Percentiles rank a stretch among this genome's conserved stretches.
Conservation (phyloP, 768 basidiomycete species). For the Collybiopsis luxurians region DNA sequence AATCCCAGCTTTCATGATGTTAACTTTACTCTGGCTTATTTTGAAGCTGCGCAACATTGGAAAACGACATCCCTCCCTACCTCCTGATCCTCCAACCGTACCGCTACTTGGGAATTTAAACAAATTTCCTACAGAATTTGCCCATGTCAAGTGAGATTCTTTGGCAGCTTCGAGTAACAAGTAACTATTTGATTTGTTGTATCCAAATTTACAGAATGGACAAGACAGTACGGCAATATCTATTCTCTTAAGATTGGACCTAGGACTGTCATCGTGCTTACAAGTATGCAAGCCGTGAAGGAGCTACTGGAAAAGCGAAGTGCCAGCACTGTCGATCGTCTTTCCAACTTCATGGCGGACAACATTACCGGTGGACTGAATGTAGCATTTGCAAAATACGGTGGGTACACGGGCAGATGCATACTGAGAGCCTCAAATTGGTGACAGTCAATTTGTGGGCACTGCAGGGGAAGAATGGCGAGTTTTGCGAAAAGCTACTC, state of each 20-base stretch:
- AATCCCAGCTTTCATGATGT: too few species aligned
- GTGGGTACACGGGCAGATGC: too few species aligned
- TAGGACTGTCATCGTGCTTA: slow-evolving; percentile 21
- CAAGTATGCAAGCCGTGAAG: slow-evolving; percentile 17
- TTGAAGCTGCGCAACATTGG: slow-evolving; percentile 8
- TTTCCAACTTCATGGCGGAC: slow-evolving; percentile 17
- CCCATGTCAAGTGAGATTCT: slow-evolving; percentile 10
- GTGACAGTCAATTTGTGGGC: too few species aligned
- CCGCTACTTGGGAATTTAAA: slow-evolving; percentile 14
- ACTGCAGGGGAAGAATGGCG: slow-evolving; percentile 10
- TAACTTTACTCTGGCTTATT: background rate
- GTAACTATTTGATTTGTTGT: background rate
- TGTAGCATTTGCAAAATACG: slow-evolving; percentile 15
- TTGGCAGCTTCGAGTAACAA: background rate
- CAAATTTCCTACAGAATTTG: slow-evolving; percentile 11
- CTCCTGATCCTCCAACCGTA: slow-evolving; percentile 14
- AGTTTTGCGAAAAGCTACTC: slow-evolving; percentile 11
- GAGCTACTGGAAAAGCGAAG: slow-evolving; percentile 26
- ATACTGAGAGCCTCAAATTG: background rate
- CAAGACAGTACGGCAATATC: slow-evolving; percentile 23
- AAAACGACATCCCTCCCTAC: slow-evolving; percentile 6
- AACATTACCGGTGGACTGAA: slow-evolving; percentile 15
- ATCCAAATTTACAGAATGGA: slow-evolving; percentile 25
- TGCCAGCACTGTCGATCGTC: slow-evolving; percentile 21
- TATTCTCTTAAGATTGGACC: slow-evolving; percentile 22